A percentile compares a stretch with the other conserved stretches of the same genome.
Conservation (phyloP, 2,329 filamentous ascomycete species). For the Nemania diffusa region DNA sequence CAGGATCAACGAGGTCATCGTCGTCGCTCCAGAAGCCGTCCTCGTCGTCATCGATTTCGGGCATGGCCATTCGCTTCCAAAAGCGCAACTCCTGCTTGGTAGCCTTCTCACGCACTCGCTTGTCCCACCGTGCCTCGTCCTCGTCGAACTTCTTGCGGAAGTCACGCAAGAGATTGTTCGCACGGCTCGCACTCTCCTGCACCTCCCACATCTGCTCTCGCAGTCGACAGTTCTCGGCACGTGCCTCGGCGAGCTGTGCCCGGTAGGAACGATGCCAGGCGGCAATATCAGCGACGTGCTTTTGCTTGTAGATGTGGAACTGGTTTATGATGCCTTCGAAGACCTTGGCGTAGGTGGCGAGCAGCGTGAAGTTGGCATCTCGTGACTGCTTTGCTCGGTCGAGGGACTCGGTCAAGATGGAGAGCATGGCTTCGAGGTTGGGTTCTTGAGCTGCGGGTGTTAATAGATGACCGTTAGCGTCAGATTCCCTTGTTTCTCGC, state of each 20-base stretch:
- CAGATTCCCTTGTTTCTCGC: not conserved
- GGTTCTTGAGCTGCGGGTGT: slow-evolving; percentile 61
- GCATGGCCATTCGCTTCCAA: slow-evolving; percentile 75
- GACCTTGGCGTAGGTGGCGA: slow-evolving; percentile 67
- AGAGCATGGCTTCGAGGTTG: slow-evolving; percentile 70
- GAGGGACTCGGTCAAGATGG: slow-evolving; percentile 69
- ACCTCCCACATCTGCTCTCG: slow-evolving; percentile 75
- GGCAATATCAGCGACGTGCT: slow-evolving; percentile 69
- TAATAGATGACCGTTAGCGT: slow-evolving; percentile 22
- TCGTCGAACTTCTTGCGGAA: slow-evolving; percentile 68
- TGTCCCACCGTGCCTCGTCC: slow-evolving; percentile 64
- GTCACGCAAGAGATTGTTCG: slow-evolving; percentile 66
- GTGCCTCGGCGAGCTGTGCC: slow-evolving; percentile 71
- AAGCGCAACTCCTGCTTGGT: slow-evolving; percentile 69
- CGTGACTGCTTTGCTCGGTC: slow-evolving; percentile 70
- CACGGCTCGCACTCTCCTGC: slow-evolving; percentile 68
- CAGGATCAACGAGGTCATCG: slow-evolving; percentile 70
- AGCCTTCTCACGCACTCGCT: slow-evolving; percentile 63
- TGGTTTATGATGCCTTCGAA: slow-evolving; percentile 69
- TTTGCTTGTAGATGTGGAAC: slow-evolving; percentile 73
- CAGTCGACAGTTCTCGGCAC: slow-evolving; percentile 70
- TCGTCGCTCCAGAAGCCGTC: slow-evolving; percentile 70
- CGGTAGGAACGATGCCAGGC: slow-evolving; percentile 75
- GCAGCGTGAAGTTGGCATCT: slow-evolving; percentile 68
- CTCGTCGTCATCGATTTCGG: slow-evolving; percentile 68